Evolutionary conservation across 176 grass and related monocot species (phyloP), one percentile per base, ranked within the genome.

Genomic region (Poa annua): DNA sequence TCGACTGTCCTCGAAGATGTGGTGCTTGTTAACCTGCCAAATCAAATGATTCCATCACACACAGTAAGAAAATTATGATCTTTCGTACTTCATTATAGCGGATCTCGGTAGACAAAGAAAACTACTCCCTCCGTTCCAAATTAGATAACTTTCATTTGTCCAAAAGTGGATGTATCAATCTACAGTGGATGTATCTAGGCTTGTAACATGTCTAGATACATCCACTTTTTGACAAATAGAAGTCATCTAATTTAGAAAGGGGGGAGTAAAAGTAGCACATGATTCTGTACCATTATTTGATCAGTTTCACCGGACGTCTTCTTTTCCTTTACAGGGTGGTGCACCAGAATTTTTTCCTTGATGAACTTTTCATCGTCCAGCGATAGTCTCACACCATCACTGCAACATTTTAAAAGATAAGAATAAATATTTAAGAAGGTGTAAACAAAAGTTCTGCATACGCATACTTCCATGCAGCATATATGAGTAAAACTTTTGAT

Each of bases 301-400:
- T 98, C 92, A 12, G 93, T 84, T 76, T 91, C 85, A 79, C 80
- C 76, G 64, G 86, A 78, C 68, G 93, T 81, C 75, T 98, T 98
- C 2, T 77, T 65, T 79, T 91, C 85, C 60, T 93, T 98, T 64
- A 88, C 87, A 48, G 96, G 96, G 72, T 98, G 96, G 79, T 94
- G 88, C 80, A 90, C 85, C 49, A 95, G 92, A 71, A 98, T 89
- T 56, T 76, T 91, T 67, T 98, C 92, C 21, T 41, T 86, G 59
- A 98, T 82, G 19, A 93, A 98, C 82, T 91, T 98, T 4, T 85
- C 82, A 0, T 98, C 92, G 74, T 98, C 90, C 19, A 56, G 82
- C 39, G 83, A 64, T 12, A 98, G 80, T 12, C 38, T 81, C 41
- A 91, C 77, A 26, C 96, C 88, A 44, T 91, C 80, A 79, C 92